Base-by-base conservation (phyloP, 768 basidiomycete species). In the Suillus alpinus region DNA sequence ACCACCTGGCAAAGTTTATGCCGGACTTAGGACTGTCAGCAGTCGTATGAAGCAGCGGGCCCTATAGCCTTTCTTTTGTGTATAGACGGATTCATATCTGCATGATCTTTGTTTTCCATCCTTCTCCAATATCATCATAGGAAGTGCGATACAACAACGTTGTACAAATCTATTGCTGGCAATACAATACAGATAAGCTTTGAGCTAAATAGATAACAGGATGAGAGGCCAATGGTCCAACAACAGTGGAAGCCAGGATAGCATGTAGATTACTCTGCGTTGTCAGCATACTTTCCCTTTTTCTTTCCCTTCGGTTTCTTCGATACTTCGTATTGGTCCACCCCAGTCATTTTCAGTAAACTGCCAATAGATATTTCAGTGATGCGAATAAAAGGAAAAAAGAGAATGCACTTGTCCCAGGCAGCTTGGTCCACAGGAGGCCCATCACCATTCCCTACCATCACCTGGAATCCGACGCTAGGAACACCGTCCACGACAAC, bases 21-120 rank as follows among this genome's bases (percentile, higher is more conserved):
- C 95, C 7, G 90, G 92, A 37, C 76, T 98, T 66, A 82, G 95
- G 71, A 95, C 94, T 6, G 92, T 97, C 51, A 92, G 92, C 72
- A 89, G 90, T 66, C 83, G 95, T 63, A 91, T 97, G 91, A 92
- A 89, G 73, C 95, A 98, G 78, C 84, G 95, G 60, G 92, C 91
- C 23, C 70, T 96, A 63, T 95, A 80, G 76, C 26, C 26, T 26
- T 26, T 63, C 49, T 46, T 63, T 49, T 62, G 26, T 66, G 51
- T 34, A 61, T 43, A 20, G n/a, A 60, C 39, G 14, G 20, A 14
- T n/a, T 44, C 29, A 41, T 36, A 32, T 43, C 43, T 41, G 4
- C n/a, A 57, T 51, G 37, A 16, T 31, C 62, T 60, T 64, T 63
- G 53, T 37, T 20, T 61, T 34, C 52, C 39, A 61, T 56, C 10